A percentile compares a stretch with the other conserved stretches of the same genome.
Evolutionary conservation across 2,329 filamentous ascomycete species (phyloP).

Genomic region (Diaporthe ilicicola): DNA sequence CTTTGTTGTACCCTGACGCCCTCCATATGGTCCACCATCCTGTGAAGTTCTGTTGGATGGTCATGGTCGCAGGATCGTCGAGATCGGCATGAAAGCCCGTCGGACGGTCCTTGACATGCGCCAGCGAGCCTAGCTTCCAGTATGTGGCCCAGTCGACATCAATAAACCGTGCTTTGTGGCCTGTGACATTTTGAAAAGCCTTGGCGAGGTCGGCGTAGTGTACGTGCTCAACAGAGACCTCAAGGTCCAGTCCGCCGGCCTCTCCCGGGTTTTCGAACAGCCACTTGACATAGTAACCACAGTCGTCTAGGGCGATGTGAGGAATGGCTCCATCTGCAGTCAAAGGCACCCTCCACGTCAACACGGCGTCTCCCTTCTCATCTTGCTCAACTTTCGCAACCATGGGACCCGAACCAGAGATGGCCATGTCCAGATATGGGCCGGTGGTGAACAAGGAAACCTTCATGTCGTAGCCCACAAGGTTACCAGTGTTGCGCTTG

Average conservation of each 20-base stretch:
- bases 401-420: constrained; percentile 48
- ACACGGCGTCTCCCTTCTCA: constrained; percentile 42
- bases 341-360: constrained; percentile 53
- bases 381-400: constrained; percentile 45
- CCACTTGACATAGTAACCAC: constrained; percentile 55
- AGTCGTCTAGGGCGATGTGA: constrained; percentile 56
- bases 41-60: constrained; percentile 40
- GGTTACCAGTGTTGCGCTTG: constrained; percentile 38
- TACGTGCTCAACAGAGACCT: constrained; percentile 48
- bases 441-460: constrained; percentile 51
- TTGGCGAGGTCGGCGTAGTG: constrained; percentile 40
- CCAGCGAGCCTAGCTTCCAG: not conserved
- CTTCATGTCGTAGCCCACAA: constrained; percentile 41
- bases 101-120: not conserved
- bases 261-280: constrained; percentile 55
- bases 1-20: constrained; percentile 15
- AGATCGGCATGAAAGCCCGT: not conserved
- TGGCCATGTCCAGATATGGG: constrained; percentile 57
- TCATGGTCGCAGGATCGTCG: constrained; percentile 28
- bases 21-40: constrained; percentile 31
- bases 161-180: constrained; percentile 41
- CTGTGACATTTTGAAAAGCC: constrained; percentile 44
- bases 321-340: constrained; percentile 48
- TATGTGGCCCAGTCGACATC: constrained; percentile 31
- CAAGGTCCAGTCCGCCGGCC: constrained; percentile 54